Evolutionary conservation across 1,284 basidiomycete genomes (phyloP), one percentile per base, ranked within the genome.

Genomic region (Ustilago lituana): DNA sequence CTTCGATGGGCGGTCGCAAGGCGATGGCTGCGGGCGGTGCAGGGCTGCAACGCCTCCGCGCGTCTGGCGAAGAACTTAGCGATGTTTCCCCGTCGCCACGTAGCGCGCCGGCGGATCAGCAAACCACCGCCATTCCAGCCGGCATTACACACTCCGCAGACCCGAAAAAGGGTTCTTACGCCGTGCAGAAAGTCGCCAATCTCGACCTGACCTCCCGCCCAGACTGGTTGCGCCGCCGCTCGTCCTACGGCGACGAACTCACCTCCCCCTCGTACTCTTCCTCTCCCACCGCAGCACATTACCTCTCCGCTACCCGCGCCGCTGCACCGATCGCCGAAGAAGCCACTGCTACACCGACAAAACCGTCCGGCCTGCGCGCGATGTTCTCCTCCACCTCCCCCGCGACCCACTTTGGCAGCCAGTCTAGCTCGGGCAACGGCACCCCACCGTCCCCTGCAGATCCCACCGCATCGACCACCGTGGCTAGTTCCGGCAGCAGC

Each of bases 241-340:
- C 62, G 0, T 70, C 67, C 6, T 70, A 61, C 37, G 67, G 62
- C 20, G 67, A 70, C 29, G 59, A 68, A 29, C 8, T 62, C 24
- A 52, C 38, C 15, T 35, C 38, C 2, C n/a, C 24, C 15, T 22
- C 5, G 17, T 6, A 36, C 6, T 36, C 33, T 36, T 32, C 24
- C 5, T 9, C 41, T 5, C n/a, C 43, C 44, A 17, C 20, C 23
- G 17, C 38, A 22, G 27, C 20, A 41, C 4, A 26, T 24, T 32
- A 47, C 51, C 51, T 38, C 52, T 27, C 33, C 2, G 31, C 43
- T 12, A 26, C 49, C 3, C 22, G 14, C 24, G 19, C 15, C 43
- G 26, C 23, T n/a, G 22, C 45, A 1, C 17, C 39, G 15, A 52
- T 46, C 45, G 44, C 37, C 27, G 29, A 38, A 20, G 36, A 50